Evolutionary conservation across 2,329 filamentous ascomycete genomes (phyloP), one percentile per base, ranked within the genome.

Genomic region (Pezicula neosporulosa): DNA sequence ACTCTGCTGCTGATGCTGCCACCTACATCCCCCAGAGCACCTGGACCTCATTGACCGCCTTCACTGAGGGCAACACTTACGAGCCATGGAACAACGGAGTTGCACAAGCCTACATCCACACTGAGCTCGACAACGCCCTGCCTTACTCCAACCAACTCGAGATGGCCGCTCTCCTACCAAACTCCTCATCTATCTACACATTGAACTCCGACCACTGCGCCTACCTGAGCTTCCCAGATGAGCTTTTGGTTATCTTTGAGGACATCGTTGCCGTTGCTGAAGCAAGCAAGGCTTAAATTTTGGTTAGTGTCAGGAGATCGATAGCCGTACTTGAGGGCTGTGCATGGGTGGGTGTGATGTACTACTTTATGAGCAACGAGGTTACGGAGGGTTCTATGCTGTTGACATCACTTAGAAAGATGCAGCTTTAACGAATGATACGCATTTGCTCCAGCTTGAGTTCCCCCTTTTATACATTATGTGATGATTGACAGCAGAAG

Each of bases 141-240:
- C 45, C 16, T 21, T 6, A 33, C 13, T 18, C 33, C 45, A 1
- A 37, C 13, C 33, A 47, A 27, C 3, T 6, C 18, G 15, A 10
- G 6, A 47, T 47, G 45, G 45, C 33, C 12, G 33, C 16, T 19
- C 33, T 37, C 12, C 35, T 47, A 12, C n/a, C 27, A 21, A 47
- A 16, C 35, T 19, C 24, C 18, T 19, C 45, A 15, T 9, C 37
- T n/a, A 47, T 38, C 19, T 47, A 47, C 37, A 8, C 7, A 15
- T 27, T 47, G n/a, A 5, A 47, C 12, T 47, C 45, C 18, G 35
- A 21, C 24, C 45, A 47, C 37, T 47, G 19, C 35, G n/a, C 33
- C 19, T 47, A 37, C 37, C 45, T 47, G 5, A 47, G 45, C 27
- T 47, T 27, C 19, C 45, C 18, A 38, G 33, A 47, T 39, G 45